Percentiles rank a stretch among this genome's conserved stretches.
These are phyloP conservation scores for Saxispiralis lemnorum DNA, from an alignment of 495 filamentous ascomycete genomes.

Conservation along the genomic window DNA sequence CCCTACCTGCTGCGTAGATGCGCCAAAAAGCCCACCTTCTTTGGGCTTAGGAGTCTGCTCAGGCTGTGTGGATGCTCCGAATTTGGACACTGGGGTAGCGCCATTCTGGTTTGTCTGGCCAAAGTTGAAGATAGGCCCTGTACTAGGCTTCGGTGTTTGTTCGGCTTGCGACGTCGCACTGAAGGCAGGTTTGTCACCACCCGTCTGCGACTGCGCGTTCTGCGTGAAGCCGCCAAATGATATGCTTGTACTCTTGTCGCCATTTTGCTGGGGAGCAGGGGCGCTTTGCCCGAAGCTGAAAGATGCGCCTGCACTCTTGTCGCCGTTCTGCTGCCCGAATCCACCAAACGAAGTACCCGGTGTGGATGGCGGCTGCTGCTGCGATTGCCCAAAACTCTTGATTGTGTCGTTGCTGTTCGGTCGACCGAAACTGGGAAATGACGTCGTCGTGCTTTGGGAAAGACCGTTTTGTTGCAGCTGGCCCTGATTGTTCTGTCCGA, in stretches of 20 bases:
- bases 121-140: not conserved
- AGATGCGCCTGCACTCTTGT: not conserved
- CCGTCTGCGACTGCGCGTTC: not conserved
- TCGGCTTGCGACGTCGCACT: not conserved
- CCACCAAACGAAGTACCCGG: not conserved
- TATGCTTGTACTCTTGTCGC: not conserved
- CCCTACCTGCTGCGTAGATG: not conserved
- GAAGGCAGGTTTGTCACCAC: not conserved
- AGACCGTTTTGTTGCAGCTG: constrained; percentile 2
- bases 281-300: constrained; percentile 5
- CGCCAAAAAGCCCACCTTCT: no score
- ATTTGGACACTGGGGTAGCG: no score
- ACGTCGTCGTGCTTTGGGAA: constrained; percentile 4
- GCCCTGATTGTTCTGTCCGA: constrained; percentile 1
- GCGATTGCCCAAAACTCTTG: constrained; percentile 3
- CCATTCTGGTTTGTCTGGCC: no score
- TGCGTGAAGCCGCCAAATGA: constrained; percentile 4
- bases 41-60: no score
- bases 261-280: not conserved
- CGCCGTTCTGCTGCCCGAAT: constrained; percentile 1
- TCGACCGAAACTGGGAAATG: constrained; percentile 12
- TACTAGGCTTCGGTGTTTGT: constrained; percentile 2
- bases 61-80: no score
- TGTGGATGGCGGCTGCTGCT: constrained; percentile 1
- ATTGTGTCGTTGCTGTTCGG: constrained; percentile 1